Base-by-base conservation (phyloP, 129 eudicot genomes). In the Ambrosia artemisiifolia region DNA sequence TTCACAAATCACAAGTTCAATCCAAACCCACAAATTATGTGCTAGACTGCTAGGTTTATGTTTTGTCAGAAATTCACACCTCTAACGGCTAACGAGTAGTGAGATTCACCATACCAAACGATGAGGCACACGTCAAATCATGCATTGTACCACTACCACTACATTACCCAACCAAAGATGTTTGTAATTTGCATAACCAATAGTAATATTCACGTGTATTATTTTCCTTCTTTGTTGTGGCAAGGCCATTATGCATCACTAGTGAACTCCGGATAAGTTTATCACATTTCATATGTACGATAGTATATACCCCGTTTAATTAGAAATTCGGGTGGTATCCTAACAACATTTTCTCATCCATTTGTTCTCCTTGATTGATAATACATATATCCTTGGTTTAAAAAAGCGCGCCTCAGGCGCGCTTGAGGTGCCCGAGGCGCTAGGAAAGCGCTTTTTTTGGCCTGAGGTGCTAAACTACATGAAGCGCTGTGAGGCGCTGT, bases 81-180 rank as follows among this genome's bases (percentile, higher is more conserved):
- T 38, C 43, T 38, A 38, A 2, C 43, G 8, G 0, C n/a, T n/a
- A n/a, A n/a, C n/a, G n/a, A n/a, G 34, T 55, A 55, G 34, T 8
- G 14, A 19, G 61, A 20, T 20, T 55, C 19, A 20, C 6, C 61
- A 55, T 19, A 57, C 36, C 38, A 28, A 11, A 57, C n/a, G 12
- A 59, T 32, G 65, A 59, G 65, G 42, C 65, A 59, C 8, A 11
- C 35, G 33, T 50, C 63, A 69, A 40, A 35, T 67, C 48, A 51
- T 51, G 6, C 63, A 51, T 18, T 49, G 18, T 48, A n/a, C n/a
- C n/a, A 1, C 2, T 50, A 51, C 43, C 34, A 69, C 33, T 5
- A 14, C 35, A 7, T 46, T 28, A 46, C 12, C 40, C 59, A 2
- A 34, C 53, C 63, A 69, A 9, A 17, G 18, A 70, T 18, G 51